A percentile compares a stretch with the other conserved stretches of the same genome.
These are phyloP conservation scores for Lipomyces oligophaga DNA, from an alignment of 805 yeast species.

Conservation along the genomic window DNA sequence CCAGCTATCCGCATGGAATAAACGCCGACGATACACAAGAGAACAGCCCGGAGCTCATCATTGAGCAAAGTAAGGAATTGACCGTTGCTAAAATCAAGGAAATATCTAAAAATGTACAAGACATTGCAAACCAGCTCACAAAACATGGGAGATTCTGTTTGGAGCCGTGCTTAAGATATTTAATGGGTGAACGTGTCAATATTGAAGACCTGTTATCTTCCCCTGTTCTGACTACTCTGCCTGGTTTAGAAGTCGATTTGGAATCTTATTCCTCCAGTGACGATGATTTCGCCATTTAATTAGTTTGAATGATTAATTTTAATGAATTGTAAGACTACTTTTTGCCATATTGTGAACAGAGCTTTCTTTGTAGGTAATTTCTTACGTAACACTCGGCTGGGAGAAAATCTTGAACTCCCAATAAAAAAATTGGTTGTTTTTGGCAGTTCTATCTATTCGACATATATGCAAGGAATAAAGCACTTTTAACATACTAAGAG, in stretches of 20 bases:
- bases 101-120: constrained; percentile 50
- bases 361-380: neutral
- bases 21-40: neutral
- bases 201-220: constrained; percentile 3
- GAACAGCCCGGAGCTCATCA: constrained; percentile 49
- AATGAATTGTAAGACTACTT: too few species aligned
- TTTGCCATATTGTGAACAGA: neutral
- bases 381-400: neutral
- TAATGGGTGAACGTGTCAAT: constrained; percentile 64
- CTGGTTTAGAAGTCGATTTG: constrained; percentile 5
- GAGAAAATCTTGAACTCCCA: constrained; percentile 3
- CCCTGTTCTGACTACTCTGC: neutral
- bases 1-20: constrained; percentile 59
- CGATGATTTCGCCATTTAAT: constrained; percentile 18
- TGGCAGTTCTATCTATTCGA: neutral
- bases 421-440: too few species aligned
- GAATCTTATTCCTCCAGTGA: constrained; percentile 13
- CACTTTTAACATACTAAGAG: neutral
- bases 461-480: neutral
- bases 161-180: constrained; percentile 70
- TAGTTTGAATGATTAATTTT: too few species aligned
- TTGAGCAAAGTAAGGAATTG: constrained; percentile 78
- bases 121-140: constrained; percentile 56
- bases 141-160: constrained; percentile 62
- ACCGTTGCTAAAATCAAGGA: constrained; percentile 47